Percentiles rank a stretch among this genome's conserved stretches.
phyloP scores from a whole-genome alignment of 345 rosid genomes.

The Luvunga scandens region DNA sequence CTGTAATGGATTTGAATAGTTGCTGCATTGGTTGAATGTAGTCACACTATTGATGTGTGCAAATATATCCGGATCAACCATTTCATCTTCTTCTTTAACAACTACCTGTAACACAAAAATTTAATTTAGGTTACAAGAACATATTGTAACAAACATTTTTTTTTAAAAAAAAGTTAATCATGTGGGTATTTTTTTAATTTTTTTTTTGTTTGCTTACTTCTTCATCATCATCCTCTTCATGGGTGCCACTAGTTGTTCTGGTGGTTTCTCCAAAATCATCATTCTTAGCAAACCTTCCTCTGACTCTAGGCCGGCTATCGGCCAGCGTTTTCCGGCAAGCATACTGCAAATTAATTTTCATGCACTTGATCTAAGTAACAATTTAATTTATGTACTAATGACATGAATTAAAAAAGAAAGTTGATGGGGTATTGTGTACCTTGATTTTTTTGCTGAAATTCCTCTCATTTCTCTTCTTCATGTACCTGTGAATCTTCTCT shows the following conservation, averaged over 20 bases:
- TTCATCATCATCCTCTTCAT: constrained; percentile 74
- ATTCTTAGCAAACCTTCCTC: constrained; percentile 94
- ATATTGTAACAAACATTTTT: neutral
- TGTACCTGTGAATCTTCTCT: constrained; percentile 87
- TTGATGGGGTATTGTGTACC: constrained; percentile 32
- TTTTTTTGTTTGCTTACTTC: constrained; percentile 39
- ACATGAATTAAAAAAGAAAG: neutral
- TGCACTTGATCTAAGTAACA: neutral
- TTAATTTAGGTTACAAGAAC: neutral
- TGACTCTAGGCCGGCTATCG: constrained; percentile 87
- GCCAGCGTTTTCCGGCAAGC: constrained; percentile 95
- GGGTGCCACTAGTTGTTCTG: constrained; percentile 48
- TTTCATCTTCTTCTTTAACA: constrained; percentile 68
- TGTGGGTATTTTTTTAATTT: too few relatives aligned
- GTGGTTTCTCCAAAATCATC: constrained; percentile 65
- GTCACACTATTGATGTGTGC: constrained; percentile 81
- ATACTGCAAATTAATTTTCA: constrained; percentile 42
- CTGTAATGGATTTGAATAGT: constrained; percentile 46
- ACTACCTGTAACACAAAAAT: constrained; percentile 38
- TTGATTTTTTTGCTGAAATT: constrained; percentile 98
- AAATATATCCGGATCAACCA: constrained; percentile 76
- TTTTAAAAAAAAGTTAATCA: too few relatives aligned
- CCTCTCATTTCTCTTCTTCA: constrained; percentile 94
- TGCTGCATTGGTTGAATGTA: constrained; percentile 80
- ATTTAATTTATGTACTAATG: too few relatives aligned